These are phyloP conservation scores for Eucalyptus regnans DNA, from an alignment of 345 rosid genomes.

Conservation along the genomic window DNA sequence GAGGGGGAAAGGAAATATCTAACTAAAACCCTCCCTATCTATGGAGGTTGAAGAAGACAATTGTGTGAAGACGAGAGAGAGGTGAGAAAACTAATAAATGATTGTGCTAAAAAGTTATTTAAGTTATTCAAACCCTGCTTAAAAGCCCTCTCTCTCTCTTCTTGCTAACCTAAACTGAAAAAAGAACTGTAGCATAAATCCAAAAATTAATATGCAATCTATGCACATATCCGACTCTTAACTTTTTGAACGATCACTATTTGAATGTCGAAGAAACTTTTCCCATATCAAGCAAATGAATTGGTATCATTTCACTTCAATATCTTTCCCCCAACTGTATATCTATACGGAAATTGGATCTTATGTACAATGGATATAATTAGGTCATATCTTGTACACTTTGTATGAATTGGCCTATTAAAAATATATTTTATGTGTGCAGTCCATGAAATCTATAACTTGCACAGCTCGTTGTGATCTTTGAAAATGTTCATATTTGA, in stretches of 20 bases:
- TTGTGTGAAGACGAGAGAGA: background rate
- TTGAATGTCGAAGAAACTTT: background rate
- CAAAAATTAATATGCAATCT: background rate
- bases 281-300: background rate
- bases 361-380: background rate
- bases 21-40: background rate
- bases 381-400: background rate
- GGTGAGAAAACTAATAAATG: too few relatives aligned
- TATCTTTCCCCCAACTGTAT: background rate
- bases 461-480: background rate
- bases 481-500: background rate
- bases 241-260: background rate
- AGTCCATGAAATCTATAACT: background rate
- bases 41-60: background rate
- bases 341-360: background rate
- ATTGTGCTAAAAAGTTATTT: background rate
- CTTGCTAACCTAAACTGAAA: background rate
- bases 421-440: background rate
- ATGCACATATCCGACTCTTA: accelerated
- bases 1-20: background rate
- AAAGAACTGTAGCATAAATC: background rate
- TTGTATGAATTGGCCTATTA: background rate
- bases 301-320: background rate
- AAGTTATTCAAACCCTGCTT: background rate
- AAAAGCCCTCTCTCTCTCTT: background rate